Evolutionary conservation across 2,329 filamentous ascomycete species (phyloP).

Genomic region (Claviceps fusiformis): DNA sequence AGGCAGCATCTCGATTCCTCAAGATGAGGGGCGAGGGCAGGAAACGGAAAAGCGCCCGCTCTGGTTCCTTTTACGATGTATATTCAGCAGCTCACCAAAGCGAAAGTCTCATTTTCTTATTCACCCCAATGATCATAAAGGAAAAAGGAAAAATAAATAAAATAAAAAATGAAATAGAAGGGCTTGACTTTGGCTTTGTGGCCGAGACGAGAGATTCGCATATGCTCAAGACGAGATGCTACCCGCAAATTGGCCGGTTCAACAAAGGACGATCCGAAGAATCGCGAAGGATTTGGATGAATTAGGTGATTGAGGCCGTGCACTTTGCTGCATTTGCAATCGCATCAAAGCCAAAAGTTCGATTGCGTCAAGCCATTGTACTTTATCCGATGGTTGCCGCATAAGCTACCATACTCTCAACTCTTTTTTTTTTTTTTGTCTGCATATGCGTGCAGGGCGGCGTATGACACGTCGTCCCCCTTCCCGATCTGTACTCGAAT

Average conservation of each 20-base stretch:
- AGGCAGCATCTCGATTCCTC: constrained; percentile 10
- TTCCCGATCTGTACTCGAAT: neutral
- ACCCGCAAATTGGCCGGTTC: constrained; percentile 1
- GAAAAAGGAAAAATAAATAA: neutral
- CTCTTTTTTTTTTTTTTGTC: neutral
- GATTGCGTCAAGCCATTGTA: neutral
- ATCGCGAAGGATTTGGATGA: neutral
- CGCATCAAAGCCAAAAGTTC: too few relatives aligned
- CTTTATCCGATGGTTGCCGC: neutral
- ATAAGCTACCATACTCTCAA: constrained; percentile 2
- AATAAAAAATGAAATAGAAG: neutral
- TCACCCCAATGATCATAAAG: neutral
- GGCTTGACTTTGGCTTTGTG: neutral
- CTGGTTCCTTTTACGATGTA: neutral
- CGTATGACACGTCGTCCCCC: neutral
- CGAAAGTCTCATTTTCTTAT: neutral
- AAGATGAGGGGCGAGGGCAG: neutral
- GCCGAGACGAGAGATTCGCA: neutral
- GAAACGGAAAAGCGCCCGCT: neutral
- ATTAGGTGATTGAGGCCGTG: neutral
- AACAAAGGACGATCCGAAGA: neutral
- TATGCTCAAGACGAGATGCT: constrained; percentile 1
- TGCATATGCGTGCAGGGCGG: neutral
- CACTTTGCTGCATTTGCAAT: neutral
- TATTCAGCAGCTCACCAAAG: neutral